These are phyloP conservation scores for Geranium brycei DNA, from an alignment of 345 rosid species.

Conservation along the genomic window DNA sequence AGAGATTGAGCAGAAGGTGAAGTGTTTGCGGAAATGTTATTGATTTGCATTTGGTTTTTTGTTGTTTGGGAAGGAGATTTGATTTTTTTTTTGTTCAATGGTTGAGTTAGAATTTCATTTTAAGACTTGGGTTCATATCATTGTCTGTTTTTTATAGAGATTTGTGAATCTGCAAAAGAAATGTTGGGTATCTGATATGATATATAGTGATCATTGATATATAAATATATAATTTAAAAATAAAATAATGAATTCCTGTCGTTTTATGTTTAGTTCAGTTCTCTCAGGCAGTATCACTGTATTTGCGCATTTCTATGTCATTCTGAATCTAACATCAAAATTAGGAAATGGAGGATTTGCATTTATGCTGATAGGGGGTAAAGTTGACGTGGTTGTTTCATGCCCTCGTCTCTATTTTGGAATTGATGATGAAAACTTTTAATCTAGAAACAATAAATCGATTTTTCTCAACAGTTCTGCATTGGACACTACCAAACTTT, in stretches of 20 bases:
- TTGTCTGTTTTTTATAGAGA: too few species aligned
- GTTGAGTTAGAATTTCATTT: background rate
- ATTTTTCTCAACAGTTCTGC: background rate
- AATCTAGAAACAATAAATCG: background rate
- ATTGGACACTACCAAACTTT: background rate
- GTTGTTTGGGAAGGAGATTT: background rate
- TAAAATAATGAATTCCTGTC: background rate
- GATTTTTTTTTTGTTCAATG: background rate
- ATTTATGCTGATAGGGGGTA: background rate
- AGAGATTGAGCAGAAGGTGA: constrained; percentile 94
- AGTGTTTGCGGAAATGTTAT: background rate
- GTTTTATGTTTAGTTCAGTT: background rate
- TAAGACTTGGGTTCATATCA: background rate
- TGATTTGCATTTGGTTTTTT: too few species aligned
- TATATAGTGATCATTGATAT: too few species aligned
- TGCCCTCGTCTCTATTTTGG: background rate
- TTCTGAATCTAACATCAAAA: background rate
- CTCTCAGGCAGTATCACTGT: background rate
- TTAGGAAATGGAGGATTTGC: background rate
- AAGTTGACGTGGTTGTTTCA: background rate
- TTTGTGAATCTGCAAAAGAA: background rate
- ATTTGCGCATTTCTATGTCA: background rate
- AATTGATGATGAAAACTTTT: background rate
- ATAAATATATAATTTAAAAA: too few species aligned
- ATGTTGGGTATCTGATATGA: background rate